Evolutionary conservation across 176 grass and related monocot genomes (phyloP).

Genomic region (Coix lacrymajobi): DNA sequence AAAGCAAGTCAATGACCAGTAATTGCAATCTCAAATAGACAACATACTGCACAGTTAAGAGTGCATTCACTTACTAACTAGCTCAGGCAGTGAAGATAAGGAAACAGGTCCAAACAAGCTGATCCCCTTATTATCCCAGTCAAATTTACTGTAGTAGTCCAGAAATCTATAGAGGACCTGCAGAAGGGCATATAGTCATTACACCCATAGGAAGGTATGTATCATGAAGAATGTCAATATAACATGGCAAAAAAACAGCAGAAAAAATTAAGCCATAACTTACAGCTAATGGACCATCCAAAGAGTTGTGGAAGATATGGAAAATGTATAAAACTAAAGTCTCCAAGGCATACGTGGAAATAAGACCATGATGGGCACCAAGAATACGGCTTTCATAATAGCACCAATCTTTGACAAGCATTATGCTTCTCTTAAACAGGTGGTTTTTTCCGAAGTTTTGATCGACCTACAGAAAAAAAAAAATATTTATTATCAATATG

Average conservation of each 20-base stretch:
- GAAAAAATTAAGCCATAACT: constrained; percentile 19
- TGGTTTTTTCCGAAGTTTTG: constrained; percentile 64
- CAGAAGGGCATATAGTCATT: constrained; percentile 23
- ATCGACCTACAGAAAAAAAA: constrained; percentile 69
- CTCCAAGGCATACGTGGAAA: constrained; percentile 97
- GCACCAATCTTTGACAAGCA: constrained; percentile 96
- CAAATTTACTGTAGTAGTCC: constrained; percentile 95
- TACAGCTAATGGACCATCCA: constrained; percentile 85
- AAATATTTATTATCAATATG: not conserved
- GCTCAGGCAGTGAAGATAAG: constrained; percentile 74
- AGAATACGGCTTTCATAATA: constrained; percentile 99
- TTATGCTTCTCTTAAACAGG: constrained; percentile 93
- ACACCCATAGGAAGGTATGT: not conserved
- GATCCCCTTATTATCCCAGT: constrained; percentile 86
- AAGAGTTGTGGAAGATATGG: constrained; percentile 67
- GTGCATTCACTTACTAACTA: constrained; percentile 63
- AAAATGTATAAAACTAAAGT: constrained; percentile 86
- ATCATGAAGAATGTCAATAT: not conserved
- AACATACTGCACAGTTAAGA: constrained; percentile 3
- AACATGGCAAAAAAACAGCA: constrained; percentile 3
- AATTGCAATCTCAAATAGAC: constrained; percentile 5
- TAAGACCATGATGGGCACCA: constrained; percentile 93
- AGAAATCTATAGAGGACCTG: constrained; percentile 95
- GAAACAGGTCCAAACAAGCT: constrained; percentile 71
- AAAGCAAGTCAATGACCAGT: constrained; percentile 22